These are phyloP conservation scores for Aspergillus transmontanensis DNA, from an alignment of 2,329 filamentous ascomycete genomes.

Conservation along the genomic window DNA sequence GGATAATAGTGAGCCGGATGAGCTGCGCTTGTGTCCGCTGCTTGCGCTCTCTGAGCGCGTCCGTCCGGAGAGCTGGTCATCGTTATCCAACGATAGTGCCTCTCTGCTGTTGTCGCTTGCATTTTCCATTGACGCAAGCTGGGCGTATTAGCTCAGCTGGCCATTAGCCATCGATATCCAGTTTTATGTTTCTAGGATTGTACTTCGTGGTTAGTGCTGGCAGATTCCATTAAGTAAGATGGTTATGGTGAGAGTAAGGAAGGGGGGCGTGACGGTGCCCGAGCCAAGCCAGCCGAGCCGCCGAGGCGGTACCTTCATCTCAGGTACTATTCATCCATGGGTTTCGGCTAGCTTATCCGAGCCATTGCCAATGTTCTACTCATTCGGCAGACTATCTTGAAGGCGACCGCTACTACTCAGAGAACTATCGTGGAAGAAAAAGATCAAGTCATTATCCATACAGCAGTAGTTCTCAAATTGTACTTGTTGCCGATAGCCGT, in stretches of 20 bases:
- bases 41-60: conserved; percentile 36
- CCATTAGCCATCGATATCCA: conserved; percentile 26
- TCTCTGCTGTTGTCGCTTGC: conserved; percentile 28
- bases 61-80: conserved; percentile 28
- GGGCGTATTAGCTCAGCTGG: conserved; percentile 22
- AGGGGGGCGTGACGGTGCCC: not conserved
- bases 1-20: conserved; percentile 68
- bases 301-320: not conserved
- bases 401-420: not conserved
- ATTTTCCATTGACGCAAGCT: conserved; percentile 40
- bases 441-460: not conserved
- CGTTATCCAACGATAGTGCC: conserved; percentile 30
- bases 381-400: not conserved
- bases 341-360: not conserved
- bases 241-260: not conserved
- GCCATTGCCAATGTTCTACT: not conserved
- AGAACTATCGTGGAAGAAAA: not conserved
- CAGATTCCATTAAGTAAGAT: not conserved
- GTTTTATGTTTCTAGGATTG: conserved; percentile 13
- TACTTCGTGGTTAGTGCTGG: not conserved
- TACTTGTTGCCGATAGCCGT: not conserved
- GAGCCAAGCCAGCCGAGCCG: conserved; percentile 2
- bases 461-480: not conserved
- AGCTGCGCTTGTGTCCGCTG: conserved; percentile 54
- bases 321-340: not conserved